These are phyloP conservation scores for Ophiostoma perfectum DNA, from an alignment of 2,329 filamentous ascomycete genomes.

Conservation along the genomic window DNA sequence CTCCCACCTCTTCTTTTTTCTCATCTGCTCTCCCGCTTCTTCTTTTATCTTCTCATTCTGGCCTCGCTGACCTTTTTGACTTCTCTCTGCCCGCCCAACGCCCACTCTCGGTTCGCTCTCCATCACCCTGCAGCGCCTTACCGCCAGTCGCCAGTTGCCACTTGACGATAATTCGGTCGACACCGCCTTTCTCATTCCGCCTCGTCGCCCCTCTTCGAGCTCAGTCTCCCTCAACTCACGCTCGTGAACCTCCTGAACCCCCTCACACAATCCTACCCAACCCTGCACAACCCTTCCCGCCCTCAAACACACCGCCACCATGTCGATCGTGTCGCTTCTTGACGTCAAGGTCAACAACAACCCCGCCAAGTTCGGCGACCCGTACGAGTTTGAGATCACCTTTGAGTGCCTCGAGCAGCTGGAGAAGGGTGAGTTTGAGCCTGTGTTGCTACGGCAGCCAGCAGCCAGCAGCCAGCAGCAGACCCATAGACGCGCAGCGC, in stretches of 20 bases:
- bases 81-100: neutral
- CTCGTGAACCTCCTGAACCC: neutral
- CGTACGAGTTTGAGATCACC: constrained; percentile 97
- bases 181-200: constrained; percentile 9
- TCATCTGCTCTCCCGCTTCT: neutral
- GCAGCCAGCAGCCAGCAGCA: neutral
- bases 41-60: neutral
- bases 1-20: neutral
- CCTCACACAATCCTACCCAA: no score
- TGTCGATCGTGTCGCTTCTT: constrained; percentile 95
- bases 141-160: neutral
- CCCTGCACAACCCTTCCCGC: neutral
- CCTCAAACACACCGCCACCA: constrained; percentile 40
- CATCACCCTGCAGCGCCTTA: neutral
- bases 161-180: neutral
- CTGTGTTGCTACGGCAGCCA: neutral
- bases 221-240: neutral
- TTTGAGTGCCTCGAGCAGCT: constrained; percentile 95
- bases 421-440: constrained; percentile 65
- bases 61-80: neutral
- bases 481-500: neutral
- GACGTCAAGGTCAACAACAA: constrained; percentile 97
- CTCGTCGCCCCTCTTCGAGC: neutral
- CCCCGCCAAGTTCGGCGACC: constrained; percentile 84
- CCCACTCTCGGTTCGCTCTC: neutral